Conservation (phyloP, 441 rosid genomes). For the Populus trichocarpa region DNA sequence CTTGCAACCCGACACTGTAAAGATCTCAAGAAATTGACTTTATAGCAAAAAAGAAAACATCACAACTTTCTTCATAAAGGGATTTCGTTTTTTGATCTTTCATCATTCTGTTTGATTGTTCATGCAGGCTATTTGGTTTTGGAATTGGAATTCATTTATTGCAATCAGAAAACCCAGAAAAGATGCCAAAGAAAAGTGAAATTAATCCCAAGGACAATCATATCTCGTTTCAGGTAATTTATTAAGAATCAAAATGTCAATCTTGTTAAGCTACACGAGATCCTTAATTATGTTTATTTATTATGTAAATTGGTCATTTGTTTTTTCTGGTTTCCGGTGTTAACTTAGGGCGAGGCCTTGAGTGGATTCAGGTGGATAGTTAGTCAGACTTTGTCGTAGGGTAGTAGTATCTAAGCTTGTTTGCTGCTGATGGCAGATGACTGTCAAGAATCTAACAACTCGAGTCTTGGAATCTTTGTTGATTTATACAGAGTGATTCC, state of each 20-base stretch:
- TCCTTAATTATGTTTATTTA: not conserved
- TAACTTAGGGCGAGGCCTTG: no score
- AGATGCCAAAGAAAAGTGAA: conserved; percentile 47
- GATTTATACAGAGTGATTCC: no score
- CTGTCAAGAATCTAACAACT: no score
- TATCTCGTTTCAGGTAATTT: conserved; percentile 80
- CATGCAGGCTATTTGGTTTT: conserved; percentile 67
- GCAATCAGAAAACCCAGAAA: conserved; percentile 65
- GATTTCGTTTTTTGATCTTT: not conserved
- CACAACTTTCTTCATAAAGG: not conserved
- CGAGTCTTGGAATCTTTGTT: no score
- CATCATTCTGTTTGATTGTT: not conserved
- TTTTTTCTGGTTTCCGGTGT: not conserved
- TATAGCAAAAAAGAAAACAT: not conserved
- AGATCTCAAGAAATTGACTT: not conserved
- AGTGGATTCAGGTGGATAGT: no score
- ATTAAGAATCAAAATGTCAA: not conserved
- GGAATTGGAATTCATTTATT: conserved; percentile 81
- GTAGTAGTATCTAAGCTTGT: no score
- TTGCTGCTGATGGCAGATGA: no score
- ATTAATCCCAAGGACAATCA: conserved; percentile 93
- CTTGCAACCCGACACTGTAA: not conserved
- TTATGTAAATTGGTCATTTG: not conserved
- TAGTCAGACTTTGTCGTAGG: no score
- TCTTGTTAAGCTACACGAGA: not conserved